Evolutionary conservation across 192 early-diverging fungal species (phyloP).

Genomic region (Podila epigama): DNA sequence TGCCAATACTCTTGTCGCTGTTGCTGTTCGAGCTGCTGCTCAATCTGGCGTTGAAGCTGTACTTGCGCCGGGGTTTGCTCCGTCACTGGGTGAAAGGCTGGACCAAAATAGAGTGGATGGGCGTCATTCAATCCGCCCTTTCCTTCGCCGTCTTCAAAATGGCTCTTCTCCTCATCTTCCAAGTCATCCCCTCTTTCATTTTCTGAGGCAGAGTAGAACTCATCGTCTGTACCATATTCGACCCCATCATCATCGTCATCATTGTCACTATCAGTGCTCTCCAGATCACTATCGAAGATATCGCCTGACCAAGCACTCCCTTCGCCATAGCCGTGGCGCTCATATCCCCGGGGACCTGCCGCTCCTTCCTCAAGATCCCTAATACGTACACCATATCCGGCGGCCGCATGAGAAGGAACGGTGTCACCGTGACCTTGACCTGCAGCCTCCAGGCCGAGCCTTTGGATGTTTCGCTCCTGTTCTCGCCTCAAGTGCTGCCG

Average conservation of each 20-base stretch:
- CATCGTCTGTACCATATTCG: constrained; percentile 1
- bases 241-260: constrained; percentile 8
- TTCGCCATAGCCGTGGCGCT: constrained; percentile 1
- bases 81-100: constrained; percentile 39
- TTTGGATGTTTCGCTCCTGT: too few species aligned
- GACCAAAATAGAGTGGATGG: constrained; percentile 44
- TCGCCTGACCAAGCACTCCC: neutral
- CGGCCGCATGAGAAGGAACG: neutral
- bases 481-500: constrained; percentile 3
- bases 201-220: neutral
- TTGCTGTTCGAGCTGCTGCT: constrained; percentile 46
- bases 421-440: neutral
- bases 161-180: constrained; percentile 26
- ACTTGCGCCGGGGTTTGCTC: constrained; percentile 44
- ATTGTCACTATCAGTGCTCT: constrained; percentile 10
- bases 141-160: constrained; percentile 1
- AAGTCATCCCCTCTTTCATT: neutral
- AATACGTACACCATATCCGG: neutral
- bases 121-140: constrained; percentile 8
- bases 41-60: constrained; percentile 43
- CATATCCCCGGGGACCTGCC: neutral
- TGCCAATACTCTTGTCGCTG: constrained; percentile 42
- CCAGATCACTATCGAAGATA: constrained; percentile 9
- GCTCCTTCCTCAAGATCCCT: constrained; percentile 12
- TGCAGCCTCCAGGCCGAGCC: too few species aligned